These are phyloP conservation scores for Lepiota brunneoincarnata DNA, from an alignment of 768 basidiomycete genomes.

Conservation along the genomic window DNA sequence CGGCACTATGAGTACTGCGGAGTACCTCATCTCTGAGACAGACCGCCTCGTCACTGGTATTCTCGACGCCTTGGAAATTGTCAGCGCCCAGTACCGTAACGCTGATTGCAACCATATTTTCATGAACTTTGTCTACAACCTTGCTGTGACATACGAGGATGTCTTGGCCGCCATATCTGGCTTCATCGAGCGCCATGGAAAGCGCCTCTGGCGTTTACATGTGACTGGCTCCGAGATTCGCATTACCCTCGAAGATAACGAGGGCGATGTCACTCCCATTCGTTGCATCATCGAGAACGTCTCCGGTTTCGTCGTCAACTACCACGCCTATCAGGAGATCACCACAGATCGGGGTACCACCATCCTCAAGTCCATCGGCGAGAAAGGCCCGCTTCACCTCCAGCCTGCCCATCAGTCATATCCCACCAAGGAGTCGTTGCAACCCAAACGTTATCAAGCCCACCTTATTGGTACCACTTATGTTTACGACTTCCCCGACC, in stretches of 20 bases:
- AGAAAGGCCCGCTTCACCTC: conserved; percentile 94
- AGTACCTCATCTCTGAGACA: conserved; percentile 98
- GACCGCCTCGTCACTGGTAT: conserved; percentile 94
- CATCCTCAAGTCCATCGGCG: conserved; percentile 97
- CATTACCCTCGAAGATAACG: conserved; percentile 89
- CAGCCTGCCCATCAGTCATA: conserved; percentile 93
- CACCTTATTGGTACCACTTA: conserved; percentile 98
- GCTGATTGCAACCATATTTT: conserved; percentile 99
- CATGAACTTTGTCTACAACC: conserved; percentile 98
- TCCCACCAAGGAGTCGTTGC: conserved; percentile 96
- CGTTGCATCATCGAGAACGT: conserved; percentile 99
- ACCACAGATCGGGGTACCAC: conserved; percentile 93
- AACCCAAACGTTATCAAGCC: conserved; percentile 98
- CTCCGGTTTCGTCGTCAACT: conserved; percentile 98
- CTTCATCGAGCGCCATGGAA: conserved; percentile 98
- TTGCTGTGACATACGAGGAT: conserved; percentile 93
- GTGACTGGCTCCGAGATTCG: conserved; percentile 98
- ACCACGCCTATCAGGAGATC: conserved; percentile 97
- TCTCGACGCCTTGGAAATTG: conserved; percentile 93
- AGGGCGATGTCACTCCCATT: conserved; percentile 94
- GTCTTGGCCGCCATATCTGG: conserved; percentile 97
- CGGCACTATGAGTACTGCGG: conserved; percentile 90
- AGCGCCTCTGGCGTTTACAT: conserved; percentile 95
- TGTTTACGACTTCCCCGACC: conserved; percentile 98
- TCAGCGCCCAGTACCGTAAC: conserved; percentile 83